phyloP scores from a whole-genome alignment of 1,284 basidiomycete species.

The Ustilago trichophora region DNA sequence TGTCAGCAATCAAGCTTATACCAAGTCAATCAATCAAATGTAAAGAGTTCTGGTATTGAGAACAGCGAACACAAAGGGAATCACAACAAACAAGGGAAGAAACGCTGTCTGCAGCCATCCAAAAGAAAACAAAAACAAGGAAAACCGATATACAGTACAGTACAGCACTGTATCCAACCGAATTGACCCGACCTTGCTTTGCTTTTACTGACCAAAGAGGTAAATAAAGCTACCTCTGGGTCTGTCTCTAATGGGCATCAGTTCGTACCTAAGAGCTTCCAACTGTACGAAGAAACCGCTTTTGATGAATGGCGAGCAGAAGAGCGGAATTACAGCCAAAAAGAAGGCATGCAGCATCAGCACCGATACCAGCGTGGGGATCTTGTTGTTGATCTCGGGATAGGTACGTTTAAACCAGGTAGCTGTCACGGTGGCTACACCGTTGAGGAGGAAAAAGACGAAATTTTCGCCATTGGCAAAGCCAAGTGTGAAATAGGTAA shows the following conservation, averaged over 20 bases:
- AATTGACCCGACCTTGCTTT: not conserved
- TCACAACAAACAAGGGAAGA: no score
- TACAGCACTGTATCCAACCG: not conserved
- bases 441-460: conserved; percentile 63
- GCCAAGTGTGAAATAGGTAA: conserved; percentile 57
- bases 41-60: no score
- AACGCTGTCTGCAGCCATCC: not conserved
- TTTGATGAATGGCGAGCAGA: conserved; percentile 61
- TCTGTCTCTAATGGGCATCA: conserved; percentile 46
- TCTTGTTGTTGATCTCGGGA: conserved; percentile 53
- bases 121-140: not conserved
- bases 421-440: conserved; percentile 56
- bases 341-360: conserved; percentile 58
- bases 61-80: no score
- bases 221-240: conserved; percentile 58
- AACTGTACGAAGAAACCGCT: conserved; percentile 60
- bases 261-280: conserved; percentile 56
- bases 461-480: conserved; percentile 63
- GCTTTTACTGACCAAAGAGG: conserved; percentile 54
- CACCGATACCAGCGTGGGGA: conserved; percentile 51
- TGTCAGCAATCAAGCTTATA: no score
- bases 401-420: conserved; percentile 57
- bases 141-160: not conserved
- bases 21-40: no score
- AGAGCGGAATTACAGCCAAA: conserved; percentile 54